Evolutionary conservation across 257 asterid genomes (phyloP).

Genomic region (Leptodermis oblonga): DNA sequence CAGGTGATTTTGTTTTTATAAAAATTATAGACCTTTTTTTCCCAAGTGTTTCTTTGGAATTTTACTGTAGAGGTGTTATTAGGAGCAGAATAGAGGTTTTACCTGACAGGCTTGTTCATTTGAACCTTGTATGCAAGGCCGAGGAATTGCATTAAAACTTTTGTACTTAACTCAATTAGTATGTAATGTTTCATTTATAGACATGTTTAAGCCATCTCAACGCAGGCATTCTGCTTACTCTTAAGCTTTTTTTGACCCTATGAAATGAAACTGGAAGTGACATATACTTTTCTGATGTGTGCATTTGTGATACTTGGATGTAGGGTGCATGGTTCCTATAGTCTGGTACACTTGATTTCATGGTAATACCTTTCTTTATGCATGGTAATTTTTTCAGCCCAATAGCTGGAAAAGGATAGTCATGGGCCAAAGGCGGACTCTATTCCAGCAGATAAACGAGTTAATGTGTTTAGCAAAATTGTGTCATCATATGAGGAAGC

Average conservation of each 20-base stretch:
- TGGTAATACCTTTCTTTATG: slow-evolving; percentile 10
- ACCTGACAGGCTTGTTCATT: too few relatives aligned
- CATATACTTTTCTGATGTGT: not conserved
- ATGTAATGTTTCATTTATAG: too few relatives aligned
- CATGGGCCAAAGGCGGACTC: slow-evolving; percentile 76
- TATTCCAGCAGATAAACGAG: slow-evolving; percentile 68
- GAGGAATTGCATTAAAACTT: not conserved
- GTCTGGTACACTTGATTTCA: not conserved
- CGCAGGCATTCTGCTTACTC: too few relatives aligned
- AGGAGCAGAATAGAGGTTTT: too few relatives aligned
- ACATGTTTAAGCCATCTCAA: too few relatives aligned
- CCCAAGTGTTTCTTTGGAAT: too few relatives aligned
- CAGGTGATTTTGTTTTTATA: too few relatives aligned
- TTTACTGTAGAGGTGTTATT: too few relatives aligned
- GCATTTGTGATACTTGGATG: not conserved
- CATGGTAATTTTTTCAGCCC: slow-evolving; percentile 56
- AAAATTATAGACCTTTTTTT: too few relatives aligned
- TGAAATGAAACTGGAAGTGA: not conserved
- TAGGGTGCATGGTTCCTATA: not conserved
- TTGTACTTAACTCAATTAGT: not conserved
- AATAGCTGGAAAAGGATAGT: slow-evolving; percentile 87
- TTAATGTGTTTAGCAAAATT: slow-evolving; percentile 74
- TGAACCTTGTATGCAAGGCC: too few relatives aligned
- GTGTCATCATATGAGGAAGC: slow-evolving; percentile 92
- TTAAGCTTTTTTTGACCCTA: not conserved